Base-by-base conservation (phyloP, 306 rosid species). In the Quercus parvula region DNA sequence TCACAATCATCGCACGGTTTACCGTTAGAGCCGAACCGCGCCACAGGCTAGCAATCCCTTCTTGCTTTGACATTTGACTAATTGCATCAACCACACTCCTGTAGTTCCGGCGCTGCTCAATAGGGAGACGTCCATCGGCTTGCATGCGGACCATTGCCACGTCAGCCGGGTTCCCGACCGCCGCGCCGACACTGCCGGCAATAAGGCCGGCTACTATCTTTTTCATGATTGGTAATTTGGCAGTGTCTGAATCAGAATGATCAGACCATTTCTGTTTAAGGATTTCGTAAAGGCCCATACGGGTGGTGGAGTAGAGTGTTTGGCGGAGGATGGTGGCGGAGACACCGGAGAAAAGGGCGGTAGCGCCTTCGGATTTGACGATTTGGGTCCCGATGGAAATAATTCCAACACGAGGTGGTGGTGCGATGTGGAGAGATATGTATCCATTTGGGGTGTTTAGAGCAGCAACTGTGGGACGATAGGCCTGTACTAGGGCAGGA, bases 111-210 rank as follows among this genome's bases (percentile, higher is more conserved):
- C 73, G 61, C 20, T 76, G 73, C 46, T 49, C 80, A 13, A 25
- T 11, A 0, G 80, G 80, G 44, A 76, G 74, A 12, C 80, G 74
- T 6, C 64, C 64, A 7, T 76, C 55, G 0, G 80, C 80, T 46
- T 76, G 80, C 80, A 76, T 76, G 1, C 64, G 64, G 17, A 76
- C 74, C 80, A 76, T 76, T 15, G 80, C 80, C 30, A 76, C 80
- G 15, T 76, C 55, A 3, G 80, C 80, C 3, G 80, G 80, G 52
- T 76, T 76, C 2, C 80, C 74, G 0, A 76, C 80, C 0, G 33
- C 52, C 2, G 55, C 64, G n/a, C 74, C 64, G 2, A 76, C 41
- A 19, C 49, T 73, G 4, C 80, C 74, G 52, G 74, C 73, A 56
- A 76, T 64, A 62, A 76, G 73, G 1, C 74, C 80, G 3, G 74